Conservation (phyloP, 2,329 filamentous ascomycete genomes). For the Fusarium ambrosium region DNA sequence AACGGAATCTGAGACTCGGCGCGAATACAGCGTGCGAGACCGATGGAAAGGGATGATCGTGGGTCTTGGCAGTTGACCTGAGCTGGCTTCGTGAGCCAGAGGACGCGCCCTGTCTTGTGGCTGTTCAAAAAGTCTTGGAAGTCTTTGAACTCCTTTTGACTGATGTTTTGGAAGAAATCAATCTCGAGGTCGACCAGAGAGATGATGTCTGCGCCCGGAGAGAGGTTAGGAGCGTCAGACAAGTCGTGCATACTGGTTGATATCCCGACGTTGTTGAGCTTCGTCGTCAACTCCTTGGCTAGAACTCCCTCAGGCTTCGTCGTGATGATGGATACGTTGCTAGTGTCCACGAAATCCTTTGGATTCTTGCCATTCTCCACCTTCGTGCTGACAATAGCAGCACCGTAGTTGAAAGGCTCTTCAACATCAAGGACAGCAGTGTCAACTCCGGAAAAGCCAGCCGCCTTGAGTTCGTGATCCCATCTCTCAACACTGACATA, state of each 20-base stretch:
- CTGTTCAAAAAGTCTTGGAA: background rate
- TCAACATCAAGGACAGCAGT: slow-evolving; percentile 8
- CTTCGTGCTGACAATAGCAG: background rate
- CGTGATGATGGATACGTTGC: background rate
- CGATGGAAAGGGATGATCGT: background rate
- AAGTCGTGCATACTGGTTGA: background rate
- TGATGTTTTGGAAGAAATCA: background rate
- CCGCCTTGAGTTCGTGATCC: slow-evolving; percentile 44
- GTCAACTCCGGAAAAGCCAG: slow-evolving; percentile 39
- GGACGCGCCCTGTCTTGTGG: background rate
- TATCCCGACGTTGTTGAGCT: background rate
- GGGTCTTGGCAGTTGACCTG: background rate
- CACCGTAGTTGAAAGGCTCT: background rate
- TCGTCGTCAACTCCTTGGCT: background rate
- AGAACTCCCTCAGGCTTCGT: background rate
- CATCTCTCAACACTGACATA: slow-evolving; percentile 43
- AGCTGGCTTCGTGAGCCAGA: background rate
- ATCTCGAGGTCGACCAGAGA: background rate
- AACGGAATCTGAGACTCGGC: background rate
- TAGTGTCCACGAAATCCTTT: background rate
- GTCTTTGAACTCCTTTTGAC: background rate
- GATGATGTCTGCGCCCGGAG: background rate
- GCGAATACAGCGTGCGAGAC: background rate
- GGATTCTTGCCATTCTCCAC: background rate
- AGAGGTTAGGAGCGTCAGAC: background rate